Evolutionary conservation across 164 flowering plant species (phyloP).

Genomic region (Chimonanthus salicifolius): DNA sequence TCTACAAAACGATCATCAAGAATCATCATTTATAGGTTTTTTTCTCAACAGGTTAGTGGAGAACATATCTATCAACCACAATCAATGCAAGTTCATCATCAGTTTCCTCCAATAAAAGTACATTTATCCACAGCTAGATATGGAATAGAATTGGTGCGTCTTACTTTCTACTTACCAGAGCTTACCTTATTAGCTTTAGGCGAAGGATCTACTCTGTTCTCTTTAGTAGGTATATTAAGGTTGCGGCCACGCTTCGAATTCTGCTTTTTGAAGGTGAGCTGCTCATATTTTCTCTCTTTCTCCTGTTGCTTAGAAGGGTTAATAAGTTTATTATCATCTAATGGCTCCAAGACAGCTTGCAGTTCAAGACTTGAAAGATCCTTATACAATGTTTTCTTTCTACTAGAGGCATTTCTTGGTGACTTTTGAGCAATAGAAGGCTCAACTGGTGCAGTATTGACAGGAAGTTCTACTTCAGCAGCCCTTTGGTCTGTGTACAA

Average conservation of each 20-base stretch:
- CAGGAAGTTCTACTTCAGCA: constrained; percentile 7
- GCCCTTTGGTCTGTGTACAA: constrained; percentile 8
- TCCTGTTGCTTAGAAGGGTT: constrained; percentile 16
- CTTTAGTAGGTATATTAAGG: constrained; percentile 16
- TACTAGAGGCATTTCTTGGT: constrained; percentile 9
- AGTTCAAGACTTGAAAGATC: constrained; percentile 9
- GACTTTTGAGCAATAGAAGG: constrained; percentile 9
- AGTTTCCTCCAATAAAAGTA: not conserved
- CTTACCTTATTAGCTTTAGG: constrained; percentile 24
- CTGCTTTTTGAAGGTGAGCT: constrained; percentile 14
- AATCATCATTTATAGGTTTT: not conserved
- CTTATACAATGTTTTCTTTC: constrained; percentile 3
- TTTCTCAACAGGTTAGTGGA: not conserved
- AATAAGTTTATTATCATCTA: constrained; percentile 12
- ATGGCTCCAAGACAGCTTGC: constrained; percentile 8
- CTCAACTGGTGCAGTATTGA: constrained; percentile 9
- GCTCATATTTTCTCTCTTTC: constrained; percentile 10
- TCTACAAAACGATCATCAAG: constrained; percentile 28
- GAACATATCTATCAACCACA: not conserved
- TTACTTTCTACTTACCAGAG: not conserved
- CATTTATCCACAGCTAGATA: not conserved
- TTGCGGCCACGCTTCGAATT: constrained; percentile 25
- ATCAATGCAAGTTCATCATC: not conserved
- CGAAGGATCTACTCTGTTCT: constrained; percentile 10
- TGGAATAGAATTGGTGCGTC: not conserved